phyloP scores from a whole-genome alignment of 306 rosid genomes.

The Hylodesmum podocarpum region DNA sequence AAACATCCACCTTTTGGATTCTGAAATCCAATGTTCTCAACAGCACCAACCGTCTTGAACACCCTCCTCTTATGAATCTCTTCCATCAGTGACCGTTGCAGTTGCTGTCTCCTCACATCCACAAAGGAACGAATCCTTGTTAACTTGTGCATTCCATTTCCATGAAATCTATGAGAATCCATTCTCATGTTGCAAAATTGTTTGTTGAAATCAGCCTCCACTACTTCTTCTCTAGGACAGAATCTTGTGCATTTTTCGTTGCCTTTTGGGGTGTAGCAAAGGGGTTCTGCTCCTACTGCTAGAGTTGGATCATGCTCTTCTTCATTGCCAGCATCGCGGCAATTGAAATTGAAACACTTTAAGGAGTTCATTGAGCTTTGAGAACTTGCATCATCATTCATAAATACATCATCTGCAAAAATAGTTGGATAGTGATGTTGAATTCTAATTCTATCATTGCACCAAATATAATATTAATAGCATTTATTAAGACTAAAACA shows the following conservation, averaged over 20 bases:
- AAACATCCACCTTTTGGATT: conserved; percentile 33
- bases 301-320: conserved; percentile 37
- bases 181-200: conserved; percentile 31
- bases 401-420: conserved; percentile 49
- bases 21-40: conserved; percentile 79
- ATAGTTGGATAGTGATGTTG: neutral
- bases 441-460: neutral
- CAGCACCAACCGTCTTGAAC: conserved; percentile 64
- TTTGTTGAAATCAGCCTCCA: conserved; percentile 26
- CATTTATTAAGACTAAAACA: neutral
- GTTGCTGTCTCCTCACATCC: conserved; percentile 59
- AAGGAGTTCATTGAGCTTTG: conserved; percentile 61
- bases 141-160: conserved; percentile 23
- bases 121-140: conserved; percentile 47
- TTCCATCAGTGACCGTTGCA: conserved; percentile 67
- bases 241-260: conserved; percentile 60
- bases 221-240: conserved; percentile 48
- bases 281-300: conserved; percentile 25
- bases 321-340: conserved; percentile 45
- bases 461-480: neutral
- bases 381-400: conserved; percentile 69
- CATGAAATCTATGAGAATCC: conserved; percentile 16
- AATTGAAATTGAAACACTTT: conserved; percentile 49
- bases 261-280: conserved; percentile 27
- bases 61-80: conserved; percentile 65